These are phyloP conservation scores for Entonaema liquescens DNA, from an alignment of 495 filamentous ascomycete species.

Conservation along the genomic window DNA sequence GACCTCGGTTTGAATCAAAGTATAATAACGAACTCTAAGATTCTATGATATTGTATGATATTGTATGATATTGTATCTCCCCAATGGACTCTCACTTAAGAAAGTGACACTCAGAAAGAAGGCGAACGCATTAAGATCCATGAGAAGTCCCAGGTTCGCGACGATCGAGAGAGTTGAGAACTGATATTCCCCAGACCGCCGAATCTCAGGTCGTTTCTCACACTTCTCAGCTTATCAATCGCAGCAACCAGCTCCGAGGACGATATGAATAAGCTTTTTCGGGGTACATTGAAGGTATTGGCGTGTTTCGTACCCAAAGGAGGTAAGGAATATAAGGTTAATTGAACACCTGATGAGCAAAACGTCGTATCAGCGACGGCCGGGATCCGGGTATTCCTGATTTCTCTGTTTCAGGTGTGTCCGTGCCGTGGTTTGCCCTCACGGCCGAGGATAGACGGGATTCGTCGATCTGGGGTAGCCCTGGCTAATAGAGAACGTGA, in stretches of 20 bases:
- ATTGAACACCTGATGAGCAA: no score
- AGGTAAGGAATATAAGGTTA: no score
- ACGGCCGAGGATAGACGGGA: not conserved
- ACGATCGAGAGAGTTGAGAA: not conserved
- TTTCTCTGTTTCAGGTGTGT: conserved; percentile 35
- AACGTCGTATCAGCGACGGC: conserved; percentile 18
- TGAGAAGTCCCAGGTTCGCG: not conserved
- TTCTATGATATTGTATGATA: no score
- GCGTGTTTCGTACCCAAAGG: no score
- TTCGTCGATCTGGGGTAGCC: conserved; percentile 33
- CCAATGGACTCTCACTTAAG: not conserved
- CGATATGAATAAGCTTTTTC: no score
- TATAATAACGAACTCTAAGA: no score
- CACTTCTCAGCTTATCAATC: no score
- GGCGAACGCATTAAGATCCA: not conserved
- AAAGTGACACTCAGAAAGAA: not conserved
- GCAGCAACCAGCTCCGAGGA: no score
- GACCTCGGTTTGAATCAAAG: not conserved
- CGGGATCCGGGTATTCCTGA: conserved; percentile 23
- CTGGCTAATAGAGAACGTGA: conserved; percentile 11
- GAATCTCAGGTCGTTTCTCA: conserved; percentile 6
- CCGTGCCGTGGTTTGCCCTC: conserved; percentile 11
- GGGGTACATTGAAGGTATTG: no score
- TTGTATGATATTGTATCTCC: not conserved
- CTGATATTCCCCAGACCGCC: conserved; percentile 7